These are phyloP conservation scores for Sequoia sempervirens DNA, from an alignment of 75 land plant species.

Conservation along the genomic window DNA sequence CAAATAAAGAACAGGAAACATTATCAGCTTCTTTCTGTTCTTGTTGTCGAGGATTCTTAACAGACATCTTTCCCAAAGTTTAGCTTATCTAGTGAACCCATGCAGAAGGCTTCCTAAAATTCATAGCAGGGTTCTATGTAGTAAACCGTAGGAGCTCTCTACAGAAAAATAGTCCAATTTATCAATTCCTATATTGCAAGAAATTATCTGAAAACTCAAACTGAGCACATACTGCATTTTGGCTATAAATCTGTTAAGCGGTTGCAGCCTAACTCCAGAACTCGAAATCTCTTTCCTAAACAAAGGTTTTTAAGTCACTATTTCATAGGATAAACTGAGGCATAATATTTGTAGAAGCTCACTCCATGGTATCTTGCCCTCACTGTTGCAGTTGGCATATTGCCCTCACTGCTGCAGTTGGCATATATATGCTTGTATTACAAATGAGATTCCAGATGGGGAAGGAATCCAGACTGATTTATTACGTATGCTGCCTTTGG, in stretches of 20 bases:
- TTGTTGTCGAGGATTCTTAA: neutral
- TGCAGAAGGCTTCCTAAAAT: neutral
- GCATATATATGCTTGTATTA: neutral
- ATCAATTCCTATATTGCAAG: too few relatives aligned
- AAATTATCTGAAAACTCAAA: too few relatives aligned
- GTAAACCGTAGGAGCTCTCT: neutral
- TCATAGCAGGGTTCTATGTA: neutral
- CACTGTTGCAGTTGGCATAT: too few relatives aligned
- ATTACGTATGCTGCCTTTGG: neutral
- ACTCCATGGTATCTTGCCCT: neutral
- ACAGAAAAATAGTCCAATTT: neutral
- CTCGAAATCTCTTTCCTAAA: neutral
- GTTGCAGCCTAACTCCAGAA: too few relatives aligned
- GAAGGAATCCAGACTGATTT: too few relatives aligned
- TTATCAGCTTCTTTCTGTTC: neutral
- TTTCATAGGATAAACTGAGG: neutral
- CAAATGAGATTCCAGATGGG: neutral
- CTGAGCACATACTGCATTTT: too few relatives aligned
- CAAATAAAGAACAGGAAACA: neutral
- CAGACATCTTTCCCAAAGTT: neutral
- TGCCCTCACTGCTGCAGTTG: neutral
- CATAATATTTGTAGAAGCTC: neutral
- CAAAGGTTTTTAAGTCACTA: neutral
- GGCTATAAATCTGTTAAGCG: too few relatives aligned
- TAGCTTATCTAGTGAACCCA: neutral